Evolutionary conservation across 202 grass and related monocot genomes (phyloP).

Genomic region (Brachypodium distachyon): DNA sequence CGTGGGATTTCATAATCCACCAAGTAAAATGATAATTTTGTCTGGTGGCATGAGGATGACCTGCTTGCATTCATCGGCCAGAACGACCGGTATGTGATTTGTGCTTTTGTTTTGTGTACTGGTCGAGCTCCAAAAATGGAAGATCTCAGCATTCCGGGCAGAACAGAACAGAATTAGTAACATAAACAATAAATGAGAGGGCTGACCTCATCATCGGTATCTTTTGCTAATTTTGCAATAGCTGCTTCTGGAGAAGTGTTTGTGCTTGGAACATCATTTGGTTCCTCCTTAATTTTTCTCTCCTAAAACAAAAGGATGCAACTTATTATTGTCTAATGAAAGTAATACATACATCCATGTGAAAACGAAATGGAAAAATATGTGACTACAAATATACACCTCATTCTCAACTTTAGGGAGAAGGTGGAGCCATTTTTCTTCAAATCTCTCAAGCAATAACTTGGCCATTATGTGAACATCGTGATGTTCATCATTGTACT

Average conservation of each 20-base stretch:
- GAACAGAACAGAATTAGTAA: too few relatives aligned
- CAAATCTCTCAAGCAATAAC: slow-evolving; percentile 79
- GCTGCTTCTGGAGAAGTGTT: slow-evolving; percentile 42
- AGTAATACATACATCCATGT: neutral
- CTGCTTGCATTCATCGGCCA: too few relatives aligned
- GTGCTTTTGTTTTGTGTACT: too few relatives aligned
- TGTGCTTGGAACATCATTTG: slow-evolving; percentile 32
- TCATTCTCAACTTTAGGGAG: slow-evolving; percentile 85
- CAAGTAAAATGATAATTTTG: too few relatives aligned
- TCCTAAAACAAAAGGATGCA: slow-evolving; percentile 41
- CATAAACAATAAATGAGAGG: neutral
- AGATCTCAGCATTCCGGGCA: too few relatives aligned
- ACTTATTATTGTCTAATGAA: neutral
- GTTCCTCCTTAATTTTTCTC: slow-evolving; percentile 60
- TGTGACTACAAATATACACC: slow-evolving; percentile 41
- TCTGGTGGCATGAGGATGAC: too few relatives aligned
- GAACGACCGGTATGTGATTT: too few relatives aligned
- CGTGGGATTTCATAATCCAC: too few relatives aligned
- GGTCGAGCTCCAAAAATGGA: too few relatives aligned
- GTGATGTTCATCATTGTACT: slow-evolving; percentile 63
- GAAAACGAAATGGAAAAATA: neutral
- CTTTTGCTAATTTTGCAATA: slow-evolving; percentile 68
- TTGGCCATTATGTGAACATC: slow-evolving; percentile 76
- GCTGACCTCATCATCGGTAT: slow-evolving; percentile 69
- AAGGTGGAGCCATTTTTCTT: slow-evolving; percentile 81